Percentiles rank a stretch among this genome's conserved stretches.
phyloP scores from a whole-genome alignment of 768 basidiomycete genomes.

The Boletellus sp. region DNA sequence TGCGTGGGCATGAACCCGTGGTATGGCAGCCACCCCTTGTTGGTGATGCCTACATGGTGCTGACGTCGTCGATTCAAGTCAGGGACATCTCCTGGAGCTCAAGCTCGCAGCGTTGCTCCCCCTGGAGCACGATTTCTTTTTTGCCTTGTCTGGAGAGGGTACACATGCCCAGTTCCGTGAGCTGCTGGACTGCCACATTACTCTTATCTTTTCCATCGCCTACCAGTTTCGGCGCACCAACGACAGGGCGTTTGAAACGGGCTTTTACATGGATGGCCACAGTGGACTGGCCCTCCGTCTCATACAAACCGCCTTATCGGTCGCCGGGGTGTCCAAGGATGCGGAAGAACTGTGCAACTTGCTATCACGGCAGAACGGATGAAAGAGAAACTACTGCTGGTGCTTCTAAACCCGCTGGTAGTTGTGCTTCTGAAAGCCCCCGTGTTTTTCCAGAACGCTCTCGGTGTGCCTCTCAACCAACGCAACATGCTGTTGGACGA shows the following conservation, averaged over 20 bases:
- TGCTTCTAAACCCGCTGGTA: slow-evolving; percentile 57
- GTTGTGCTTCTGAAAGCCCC: slow-evolving; percentile 46
- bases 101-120: slow-evolving; percentile 64
- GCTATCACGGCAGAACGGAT: slow-evolving; percentile 50
- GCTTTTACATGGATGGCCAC: slow-evolving; percentile 70
- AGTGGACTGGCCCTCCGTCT: slow-evolving; percentile 65
- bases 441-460: slow-evolving; percentile 67
- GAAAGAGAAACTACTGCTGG: slow-evolving; percentile 54
- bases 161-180: slow-evolving; percentile 54
- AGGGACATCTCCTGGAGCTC: slow-evolving; percentile 75
- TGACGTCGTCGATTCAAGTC: slow-evolving; percentile 38
- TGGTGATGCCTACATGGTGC: background rate
- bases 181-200: slow-evolving; percentile 56
- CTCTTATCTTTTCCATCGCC: slow-evolving; percentile 67
- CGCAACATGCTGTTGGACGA: slow-evolving; percentile 56
- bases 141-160: slow-evolving; percentile 64
- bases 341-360: slow-evolving; percentile 53
- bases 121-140: slow-evolving; percentile 61
- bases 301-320: slow-evolving; percentile 50
- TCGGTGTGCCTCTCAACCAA: slow-evolving; percentile 74
- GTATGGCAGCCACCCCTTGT: slow-evolving; percentile 20
- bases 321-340: slow-evolving; percentile 57
- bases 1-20: slow-evolving; percentile 74
- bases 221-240: slow-evolving; percentile 80
- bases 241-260: slow-evolving; percentile 41